Percentiles rank a stretch among this genome's conserved stretches.
These are phyloP conservation scores for Phytophthora citricola DNA, from an alignment of 352 stramenopile genomes.

Conservation along the genomic window DNA sequence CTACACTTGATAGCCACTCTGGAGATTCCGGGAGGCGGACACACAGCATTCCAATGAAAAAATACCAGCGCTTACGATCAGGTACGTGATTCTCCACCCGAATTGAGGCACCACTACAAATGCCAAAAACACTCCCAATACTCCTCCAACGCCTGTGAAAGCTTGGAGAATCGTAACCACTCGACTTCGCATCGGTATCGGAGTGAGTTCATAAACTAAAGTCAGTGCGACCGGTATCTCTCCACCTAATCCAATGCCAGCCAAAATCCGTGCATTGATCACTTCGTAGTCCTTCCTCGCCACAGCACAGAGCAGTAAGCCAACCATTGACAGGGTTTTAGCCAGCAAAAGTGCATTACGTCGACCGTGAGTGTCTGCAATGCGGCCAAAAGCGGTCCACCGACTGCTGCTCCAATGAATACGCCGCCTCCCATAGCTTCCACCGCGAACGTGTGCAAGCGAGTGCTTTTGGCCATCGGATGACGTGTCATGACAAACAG, in stretches of 20 bases:
- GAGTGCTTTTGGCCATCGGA: constrained; percentile 26
- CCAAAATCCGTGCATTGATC: constrained; percentile 34
- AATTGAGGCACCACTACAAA: constrained; percentile 33
- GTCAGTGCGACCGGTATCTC: constrained; percentile 40
- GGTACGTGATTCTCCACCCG: constrained; percentile 40
- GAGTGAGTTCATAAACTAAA: constrained; percentile 42
- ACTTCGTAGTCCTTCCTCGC: constrained; percentile 35
- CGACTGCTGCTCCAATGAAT: constrained; percentile 31
- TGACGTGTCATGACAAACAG: constrained; percentile 42
- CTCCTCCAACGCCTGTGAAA: constrained; percentile 40
- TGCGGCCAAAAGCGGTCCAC: constrained; percentile 32
- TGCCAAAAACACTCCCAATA: constrained; percentile 36
- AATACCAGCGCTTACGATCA: constrained; percentile 26
- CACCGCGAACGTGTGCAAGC: constrained; percentile 27
- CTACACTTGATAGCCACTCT: constrained; percentile 40
- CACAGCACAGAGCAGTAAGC: constrained; percentile 30
- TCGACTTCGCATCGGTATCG: constrained; percentile 30
- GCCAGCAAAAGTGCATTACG: constrained; percentile 34
- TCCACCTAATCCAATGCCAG: constrained; percentile 43
- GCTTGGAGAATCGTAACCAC: constrained; percentile 41
- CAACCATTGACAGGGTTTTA: constrained; percentile 34
- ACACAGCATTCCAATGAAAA: constrained; percentile 25
- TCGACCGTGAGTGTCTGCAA: constrained; percentile 38
- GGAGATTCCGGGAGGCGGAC: constrained; percentile 43
- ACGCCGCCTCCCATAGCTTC: constrained; percentile 30